These are phyloP conservation scores for Iris pallida DNA, from an alignment of 116 monocot genomes.

Conservation along the genomic window DNA sequence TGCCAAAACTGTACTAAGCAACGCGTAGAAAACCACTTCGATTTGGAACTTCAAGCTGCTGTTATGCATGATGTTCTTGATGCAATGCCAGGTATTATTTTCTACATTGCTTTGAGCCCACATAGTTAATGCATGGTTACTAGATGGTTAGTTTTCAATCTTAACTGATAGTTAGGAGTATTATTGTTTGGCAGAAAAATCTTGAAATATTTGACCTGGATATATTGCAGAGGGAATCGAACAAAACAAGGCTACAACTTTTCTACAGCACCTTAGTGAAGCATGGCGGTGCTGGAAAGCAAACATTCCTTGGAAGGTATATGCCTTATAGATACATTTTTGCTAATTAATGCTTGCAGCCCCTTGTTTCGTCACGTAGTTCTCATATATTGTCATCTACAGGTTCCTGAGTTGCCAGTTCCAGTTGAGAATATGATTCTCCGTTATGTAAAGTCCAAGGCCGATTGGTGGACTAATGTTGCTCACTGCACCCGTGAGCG, in stretches of 20 bases:
- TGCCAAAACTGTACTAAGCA: slow-evolving; percentile 99
- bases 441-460: slow-evolving; percentile 63
- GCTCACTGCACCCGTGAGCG: slow-evolving; percentile 66
- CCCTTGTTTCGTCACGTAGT: neutral
- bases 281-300: slow-evolving; percentile 98
- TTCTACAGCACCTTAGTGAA: slow-evolving; percentile 89
- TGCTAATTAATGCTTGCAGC: neutral
- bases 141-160: neutral
- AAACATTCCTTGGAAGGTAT: slow-evolving; percentile 91
- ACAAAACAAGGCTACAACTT: slow-evolving; percentile 89
- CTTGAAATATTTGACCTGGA: neutral
- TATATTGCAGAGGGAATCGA: slow-evolving; percentile 76
- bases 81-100: slow-evolving; percentile 91
- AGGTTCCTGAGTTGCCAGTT: slow-evolving; percentile 71
- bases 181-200: neutral
- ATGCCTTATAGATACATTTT: neutral
- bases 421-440: slow-evolving; percentile 77
- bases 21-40: slow-evolving; percentile 95
- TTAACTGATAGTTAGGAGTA: neutral
- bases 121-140: slow-evolving; percentile 1
- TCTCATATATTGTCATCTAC: slow-evolving; percentile 12
- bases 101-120: neutral
- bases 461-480: slow-evolving; percentile 74
- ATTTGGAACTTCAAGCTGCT: slow-evolving; percentile 76
- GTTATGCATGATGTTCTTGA: slow-evolving; percentile 99